Conservation (phyloP, 2,329 filamentous ascomycete species). For the Pezicula neosporulosa region DNA sequence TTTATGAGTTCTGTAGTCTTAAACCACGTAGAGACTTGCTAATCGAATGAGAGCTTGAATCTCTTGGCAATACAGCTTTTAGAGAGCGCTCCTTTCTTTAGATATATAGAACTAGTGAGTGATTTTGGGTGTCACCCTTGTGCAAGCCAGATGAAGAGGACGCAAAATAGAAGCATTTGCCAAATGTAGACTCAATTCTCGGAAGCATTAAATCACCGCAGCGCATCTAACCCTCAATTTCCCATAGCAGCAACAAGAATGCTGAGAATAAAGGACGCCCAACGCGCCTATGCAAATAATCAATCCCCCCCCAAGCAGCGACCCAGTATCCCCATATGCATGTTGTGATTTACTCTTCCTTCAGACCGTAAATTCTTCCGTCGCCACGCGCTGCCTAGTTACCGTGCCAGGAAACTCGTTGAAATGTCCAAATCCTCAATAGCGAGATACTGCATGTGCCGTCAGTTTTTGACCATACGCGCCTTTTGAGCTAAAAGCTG, state of each 20-base stretch:
- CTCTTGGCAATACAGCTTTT: too few relatives aligned
- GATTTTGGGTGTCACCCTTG: too few relatives aligned
- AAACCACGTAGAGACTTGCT: too few relatives aligned
- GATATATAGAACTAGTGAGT: too few relatives aligned
- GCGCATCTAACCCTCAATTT: constrained; percentile 9
- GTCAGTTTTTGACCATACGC: too few relatives aligned
- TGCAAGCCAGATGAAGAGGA: neutral
- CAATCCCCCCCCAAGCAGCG: constrained; percentile 11
- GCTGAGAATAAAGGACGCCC: constrained; percentile 22
- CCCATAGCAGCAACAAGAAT: constrained; percentile 15
- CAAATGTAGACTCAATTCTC: constrained; percentile 9
- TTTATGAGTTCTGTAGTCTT: too few relatives aligned
- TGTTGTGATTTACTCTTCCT: neutral
- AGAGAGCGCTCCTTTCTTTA: too few relatives aligned
- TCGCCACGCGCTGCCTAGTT: too few relatives aligned
- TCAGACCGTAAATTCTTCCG: neutral
- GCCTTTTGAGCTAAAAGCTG: too few relatives aligned
- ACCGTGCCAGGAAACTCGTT: neutral
- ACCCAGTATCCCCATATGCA: constrained; percentile 17
- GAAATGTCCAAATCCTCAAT: constrained; percentile 1
- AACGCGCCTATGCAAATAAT: constrained; percentile 22
- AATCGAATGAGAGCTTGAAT: too few relatives aligned
- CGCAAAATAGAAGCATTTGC: neutral
- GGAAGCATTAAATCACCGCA: constrained; percentile 9
- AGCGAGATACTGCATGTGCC: too few relatives aligned